Evolutionary conservation across 495 filamentous ascomycete species (phyloP), one percentile per base, ranked within the genome.

Genomic region (Jackrogersella minutella): DNA sequence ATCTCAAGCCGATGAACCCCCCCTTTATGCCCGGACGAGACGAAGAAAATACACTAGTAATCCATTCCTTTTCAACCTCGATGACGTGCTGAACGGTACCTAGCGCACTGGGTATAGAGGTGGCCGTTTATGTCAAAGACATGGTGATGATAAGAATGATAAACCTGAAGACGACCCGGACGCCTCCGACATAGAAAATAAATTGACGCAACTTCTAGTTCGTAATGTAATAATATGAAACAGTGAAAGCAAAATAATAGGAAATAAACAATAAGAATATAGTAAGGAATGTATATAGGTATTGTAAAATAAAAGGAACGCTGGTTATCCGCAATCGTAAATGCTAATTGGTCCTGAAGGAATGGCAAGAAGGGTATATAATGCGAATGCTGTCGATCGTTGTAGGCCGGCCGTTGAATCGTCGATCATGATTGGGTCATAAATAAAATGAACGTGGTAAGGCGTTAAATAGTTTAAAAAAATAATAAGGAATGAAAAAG

Each of bases 81-180:
- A 73, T 58, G 66, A 66, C 62, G 24, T 54, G 49, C 43, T 60
- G 10, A 36, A 69, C 71, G 71, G 62, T 55, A 69, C 71, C 71
- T 69, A 64, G 62, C 71, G 71, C 71, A 74, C 71, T 74, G 71
- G 71, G 71, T 74, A 74, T 74, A 68, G 66, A 72, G 71, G 69
- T 68, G 59, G 31, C 69, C 71, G 69, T 69, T 64, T 50, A 54
- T 49, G 58, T 71, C 68, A 58, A 46, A 36, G 46, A 33, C 31
- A 19, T 46, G n/a, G n/a, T n/a, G n/a, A n/a, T n/a, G n/a, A n/a
- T n/a, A n/a, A 37, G 37, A 41, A 47, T 43, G 36, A 55, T 19
- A 37, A 68, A 64, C 7, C 31, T 9, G 36, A 26, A 43, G 40
- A 64, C 17, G 31, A 60, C 39, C 57, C 28, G 54, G 52, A 69